Evolutionary conservation across 1,284 basidiomycete species (phyloP).

Genomic region (Leccinum pachyderme): DNA sequence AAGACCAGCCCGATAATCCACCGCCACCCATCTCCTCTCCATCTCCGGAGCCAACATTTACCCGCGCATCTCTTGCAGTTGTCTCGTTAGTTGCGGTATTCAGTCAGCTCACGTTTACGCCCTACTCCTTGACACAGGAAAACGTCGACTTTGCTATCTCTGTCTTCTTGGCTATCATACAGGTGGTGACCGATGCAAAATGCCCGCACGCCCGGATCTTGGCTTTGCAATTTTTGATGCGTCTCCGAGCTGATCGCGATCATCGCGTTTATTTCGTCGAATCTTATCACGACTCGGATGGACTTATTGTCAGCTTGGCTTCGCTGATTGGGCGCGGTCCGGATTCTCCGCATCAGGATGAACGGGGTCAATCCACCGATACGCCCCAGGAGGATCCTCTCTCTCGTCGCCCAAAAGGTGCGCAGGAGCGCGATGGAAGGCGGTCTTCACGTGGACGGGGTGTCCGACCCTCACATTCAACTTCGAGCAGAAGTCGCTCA

Average conservation of each 20-base stretch:
- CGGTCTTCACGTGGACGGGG: constrained; percentile 59
- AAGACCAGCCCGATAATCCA: constrained; percentile 31
- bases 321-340: constrained; percentile 51
- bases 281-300: constrained; percentile 51
- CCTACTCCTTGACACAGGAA: constrained; percentile 45
- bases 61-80: constrained; percentile 57
- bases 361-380: constrained; percentile 25
- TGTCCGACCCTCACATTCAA: constrained; percentile 44
- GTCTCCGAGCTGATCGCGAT: constrained; percentile 87
- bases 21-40: constrained; percentile 25
- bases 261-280: constrained; percentile 80
- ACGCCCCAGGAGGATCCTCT: constrained; percentile 39
- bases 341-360: constrained; percentile 26
- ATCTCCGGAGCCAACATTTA: constrained; percentile 31
- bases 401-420: constrained; percentile 46
- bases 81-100: constrained; percentile 67
- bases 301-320: constrained; percentile 51
- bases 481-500: constrained; percentile 70
- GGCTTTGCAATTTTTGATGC: constrained; percentile 85
- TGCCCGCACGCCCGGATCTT: constrained; percentile 68
- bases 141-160: constrained; percentile 51
- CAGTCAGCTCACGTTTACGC: constrained; percentile 67
- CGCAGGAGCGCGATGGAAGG: constrained; percentile 54
- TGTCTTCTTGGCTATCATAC: constrained; percentile 51
- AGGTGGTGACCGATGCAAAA: constrained; percentile 42